Conservation (phyloP, 176 grass and related monocot genomes). For the Lolium perenne region DNA sequence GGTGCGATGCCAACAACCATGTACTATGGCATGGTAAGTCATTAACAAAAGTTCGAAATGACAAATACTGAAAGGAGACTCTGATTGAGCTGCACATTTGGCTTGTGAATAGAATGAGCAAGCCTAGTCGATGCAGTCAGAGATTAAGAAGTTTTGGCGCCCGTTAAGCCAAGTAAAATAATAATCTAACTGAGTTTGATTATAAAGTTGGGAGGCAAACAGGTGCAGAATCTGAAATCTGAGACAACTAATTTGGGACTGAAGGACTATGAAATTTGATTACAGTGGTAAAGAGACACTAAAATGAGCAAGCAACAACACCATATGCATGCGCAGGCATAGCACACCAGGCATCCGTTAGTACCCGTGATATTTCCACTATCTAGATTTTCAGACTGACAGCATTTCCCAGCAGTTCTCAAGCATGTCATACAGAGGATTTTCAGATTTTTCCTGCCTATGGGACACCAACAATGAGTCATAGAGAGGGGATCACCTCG, state of each 20-base stretch:
- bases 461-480: not conserved
- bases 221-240: not conserved
- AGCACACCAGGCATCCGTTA: not conserved
- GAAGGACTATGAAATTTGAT: not conserved
- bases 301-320: not conserved
- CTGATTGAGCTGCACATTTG: not conserved
- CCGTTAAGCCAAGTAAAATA: not conserved
- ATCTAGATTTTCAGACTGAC: not conserved
- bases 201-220: not conserved
- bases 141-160: not conserved
- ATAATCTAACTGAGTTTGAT: not conserved
- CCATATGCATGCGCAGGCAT: not conserved
- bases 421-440: not conserved
- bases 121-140: not conserved
- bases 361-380: conserved; percentile 1
- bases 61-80: not conserved
- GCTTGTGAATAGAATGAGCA: not conserved
- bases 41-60: not conserved
- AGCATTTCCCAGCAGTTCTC: not conserved
- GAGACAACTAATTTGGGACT: no score
- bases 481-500: conserved; percentile 43
- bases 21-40: not conserved
- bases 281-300: not conserved
- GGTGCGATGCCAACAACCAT: not conserved
- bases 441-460: not conserved